These are phyloP conservation scores for Trichosporon sp. DNA, from an alignment of 1,284 basidiomycete genomes.

Conservation along the genomic window DNA sequence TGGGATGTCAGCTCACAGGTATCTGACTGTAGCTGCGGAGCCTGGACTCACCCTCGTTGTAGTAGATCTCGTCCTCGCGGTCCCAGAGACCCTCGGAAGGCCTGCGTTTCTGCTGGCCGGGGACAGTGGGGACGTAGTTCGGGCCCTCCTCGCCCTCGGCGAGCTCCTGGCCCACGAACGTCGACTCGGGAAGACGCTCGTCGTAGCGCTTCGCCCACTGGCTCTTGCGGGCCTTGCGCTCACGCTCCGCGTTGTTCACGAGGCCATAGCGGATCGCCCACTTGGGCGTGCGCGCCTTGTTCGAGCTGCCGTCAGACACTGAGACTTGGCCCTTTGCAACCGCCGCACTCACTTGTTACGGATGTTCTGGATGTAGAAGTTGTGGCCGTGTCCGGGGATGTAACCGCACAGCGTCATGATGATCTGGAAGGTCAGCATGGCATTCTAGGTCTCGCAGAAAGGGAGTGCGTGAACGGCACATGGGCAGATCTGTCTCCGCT, in stretches of 20 bases:
- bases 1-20: slow-evolving; percentile 12
- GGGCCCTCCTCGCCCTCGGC: slow-evolving; percentile 67
- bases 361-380: slow-evolving; percentile 90
- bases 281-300: slow-evolving; percentile 80
- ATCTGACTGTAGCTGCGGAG: background rate
- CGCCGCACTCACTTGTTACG: slow-evolving; percentile 64
- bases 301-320: slow-evolving; percentile 56
- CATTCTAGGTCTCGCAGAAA: background rate
- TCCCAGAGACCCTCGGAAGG: slow-evolving; percentile 43
- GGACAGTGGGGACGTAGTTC: slow-evolving; percentile 43
- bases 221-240: slow-evolving; percentile 69
- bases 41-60: slow-evolving; percentile 31
- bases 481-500: background rate
- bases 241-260: slow-evolving; percentile 68
- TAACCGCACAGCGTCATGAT: slow-evolving; percentile 82
- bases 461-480: background rate
- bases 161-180: slow-evolving; percentile 64
- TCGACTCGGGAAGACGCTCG: slow-evolving; percentile 69
- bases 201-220: slow-evolving; percentile 84
- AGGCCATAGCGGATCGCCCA: slow-evolving; percentile 82
- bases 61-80: slow-evolving; percentile 46
- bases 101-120: slow-evolving; percentile 21
- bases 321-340: background rate
- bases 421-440: background rate
- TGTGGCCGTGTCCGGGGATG: slow-evolving; percentile 51